Percentiles rank a stretch among this genome's conserved stretches.
These are phyloP conservation scores for Didymella arachidicola DNA, from an alignment of 2,329 filamentous ascomycete species.

Conservation along the genomic window DNA sequence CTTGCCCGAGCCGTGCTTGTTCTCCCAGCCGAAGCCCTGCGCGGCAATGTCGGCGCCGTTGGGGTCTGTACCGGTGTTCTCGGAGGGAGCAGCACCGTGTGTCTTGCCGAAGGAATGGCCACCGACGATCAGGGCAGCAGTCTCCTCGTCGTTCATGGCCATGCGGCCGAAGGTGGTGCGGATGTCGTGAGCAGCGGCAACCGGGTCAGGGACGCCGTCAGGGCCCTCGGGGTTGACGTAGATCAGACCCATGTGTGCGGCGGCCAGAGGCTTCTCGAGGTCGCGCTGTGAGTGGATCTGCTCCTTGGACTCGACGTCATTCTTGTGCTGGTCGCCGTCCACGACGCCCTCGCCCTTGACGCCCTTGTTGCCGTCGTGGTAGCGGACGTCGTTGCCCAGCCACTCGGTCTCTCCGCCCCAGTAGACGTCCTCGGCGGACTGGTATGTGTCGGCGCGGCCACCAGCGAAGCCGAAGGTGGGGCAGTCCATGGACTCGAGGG, in stretches of 20 bases:
- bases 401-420: slow-evolving; percentile 80
- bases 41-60: slow-evolving; percentile 68
- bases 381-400: slow-evolving; percentile 77
- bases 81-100: slow-evolving; percentile 72
- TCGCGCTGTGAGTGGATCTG: slow-evolving; percentile 62
- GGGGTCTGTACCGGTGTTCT: slow-evolving; percentile 73
- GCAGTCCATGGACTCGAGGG: slow-evolving; percentile 78
- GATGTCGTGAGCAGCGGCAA: slow-evolving; percentile 75
- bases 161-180: slow-evolving; percentile 78
- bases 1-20: slow-evolving; percentile 69
- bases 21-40: slow-evolving; percentile 78
- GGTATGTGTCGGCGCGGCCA: slow-evolving; percentile 75
- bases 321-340: slow-evolving; percentile 45
- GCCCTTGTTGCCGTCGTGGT: slow-evolving; percentile 61
- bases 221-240: slow-evolving; percentile 83
- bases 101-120: slow-evolving; percentile 84
- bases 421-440: slow-evolving; percentile 78
- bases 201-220: slow-evolving; percentile 73
- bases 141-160: slow-evolving; percentile 86
- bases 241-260: slow-evolving; percentile 78
- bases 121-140: slow-evolving; percentile 78
- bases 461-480: slow-evolving; percentile 77
- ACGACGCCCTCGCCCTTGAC: slow-evolving; percentile 51
- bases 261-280: slow-evolving; percentile 72
- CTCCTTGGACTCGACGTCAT: slow-evolving; percentile 34